Base-by-base conservation (phyloP, 169 alveolate species). In the Cryptosporidium baileyi region DNA sequence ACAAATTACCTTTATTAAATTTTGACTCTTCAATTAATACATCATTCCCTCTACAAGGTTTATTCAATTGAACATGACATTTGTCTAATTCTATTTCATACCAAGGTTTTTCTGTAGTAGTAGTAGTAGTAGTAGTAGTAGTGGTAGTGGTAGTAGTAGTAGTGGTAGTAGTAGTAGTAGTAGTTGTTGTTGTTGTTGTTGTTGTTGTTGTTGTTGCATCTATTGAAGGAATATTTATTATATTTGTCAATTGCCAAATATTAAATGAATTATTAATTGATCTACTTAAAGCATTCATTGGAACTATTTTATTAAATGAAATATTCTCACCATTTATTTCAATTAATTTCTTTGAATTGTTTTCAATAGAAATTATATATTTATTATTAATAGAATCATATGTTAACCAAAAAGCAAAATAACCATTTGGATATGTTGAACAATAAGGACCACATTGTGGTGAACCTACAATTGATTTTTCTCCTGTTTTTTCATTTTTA, bases 401-500 rank as follows among this genome's bases (percentile, higher is more conserved):
- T 22, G 51, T 49, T 6, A 65, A n/a, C 81, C 81, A 65, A 17
- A 65, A 65, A 26, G 81, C 63, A 47, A 65, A 65, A 17, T 28
- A 65, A 15, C 81, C 81, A 4, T 49, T 49, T 47, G 81, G 81
- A 47, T 65, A 65, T 4, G 81, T 65, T 0, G 81, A 65, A 7
- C 81, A 65, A 30, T 65, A 65, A 0, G 81, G 81, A 28, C 81
- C 81, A 65, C 81, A 65, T 28, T 65, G 81, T 3, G 81, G 81
- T 0, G 81, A 44, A 0, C 22, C 81, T 47, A 1, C 81, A 44
- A 45, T 24, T 1, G 13, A 17, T 22, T 65, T 62, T 1, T 34
- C 38, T 26, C n/a, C n/a, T 4, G 81, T 47, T 49, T 45, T 47
- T 34, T 65, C 81, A 36, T 65, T 65, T 49, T 17, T 65, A 26